Conservation (phyloP, 305 asterid genomes). For the Fraxinus floribunda region DNA sequence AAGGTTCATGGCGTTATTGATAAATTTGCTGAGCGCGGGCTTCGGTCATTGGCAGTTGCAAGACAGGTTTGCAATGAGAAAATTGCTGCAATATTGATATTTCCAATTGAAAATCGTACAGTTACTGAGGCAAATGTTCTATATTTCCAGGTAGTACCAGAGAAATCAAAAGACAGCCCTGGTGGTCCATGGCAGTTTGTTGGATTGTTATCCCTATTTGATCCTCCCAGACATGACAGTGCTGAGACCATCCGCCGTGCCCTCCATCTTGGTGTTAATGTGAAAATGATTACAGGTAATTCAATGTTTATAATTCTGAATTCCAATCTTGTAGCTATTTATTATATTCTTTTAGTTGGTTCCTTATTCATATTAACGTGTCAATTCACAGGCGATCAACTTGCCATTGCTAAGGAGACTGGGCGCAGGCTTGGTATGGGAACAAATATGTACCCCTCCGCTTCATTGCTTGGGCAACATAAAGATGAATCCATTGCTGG, state of each 20-base stretch:
- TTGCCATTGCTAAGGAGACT: conserved; percentile 88
- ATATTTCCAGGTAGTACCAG: conserved; percentile 62
- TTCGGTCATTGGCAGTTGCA: conserved; percentile 82
- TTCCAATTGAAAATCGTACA: not conserved
- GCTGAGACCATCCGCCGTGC: conserved; percentile 80
- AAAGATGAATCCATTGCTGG: conserved; percentile 76
- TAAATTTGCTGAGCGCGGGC: conserved; percentile 80
- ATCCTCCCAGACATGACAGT: conserved; percentile 86
- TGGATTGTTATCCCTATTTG: conserved; percentile 44
- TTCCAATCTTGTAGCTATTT: not conserved
- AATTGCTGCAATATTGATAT: conserved; percentile 16
- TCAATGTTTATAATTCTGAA: conserved; percentile 6
- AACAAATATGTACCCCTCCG: conserved; percentile 82
- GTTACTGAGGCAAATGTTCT: conserved; percentile 7
- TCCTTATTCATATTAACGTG: not conserved
- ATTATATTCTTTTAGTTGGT: not conserved
- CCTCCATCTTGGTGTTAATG: conserved; percentile 75
- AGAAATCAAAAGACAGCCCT: conserved; percentile 57
- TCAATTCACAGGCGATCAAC: conserved; percentile 66
- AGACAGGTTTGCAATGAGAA: conserved; percentile 52
- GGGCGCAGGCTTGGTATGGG: conserved; percentile 96
- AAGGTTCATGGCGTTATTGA: conserved; percentile 71
- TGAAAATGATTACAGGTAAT: conserved; percentile 79
- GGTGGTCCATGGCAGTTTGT: conserved; percentile 70
- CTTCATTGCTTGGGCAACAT: conserved; percentile 78